Conservation (phyloP, 2,329 filamentous ascomycete genomes). For the Botrytis galanthina region DNA sequence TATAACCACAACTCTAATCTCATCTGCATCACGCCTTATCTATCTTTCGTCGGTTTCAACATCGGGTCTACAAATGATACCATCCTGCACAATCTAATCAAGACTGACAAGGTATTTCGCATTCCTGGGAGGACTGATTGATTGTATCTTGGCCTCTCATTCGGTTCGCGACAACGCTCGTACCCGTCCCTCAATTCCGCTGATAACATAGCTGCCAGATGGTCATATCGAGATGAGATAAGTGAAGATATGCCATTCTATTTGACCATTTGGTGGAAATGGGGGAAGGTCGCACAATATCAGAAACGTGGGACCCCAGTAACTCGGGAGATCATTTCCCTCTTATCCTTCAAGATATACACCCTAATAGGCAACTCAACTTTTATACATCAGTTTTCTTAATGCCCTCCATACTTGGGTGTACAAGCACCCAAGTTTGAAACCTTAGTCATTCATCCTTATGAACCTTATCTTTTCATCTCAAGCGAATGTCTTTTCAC, state of each 20-base stretch:
- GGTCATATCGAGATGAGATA: slow-evolving; percentile 2
- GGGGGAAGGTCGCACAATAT: slow-evolving; percentile 8
- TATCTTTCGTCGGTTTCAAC: slow-evolving; percentile 8
- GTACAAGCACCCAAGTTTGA: background rate
- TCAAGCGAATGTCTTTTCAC: background rate
- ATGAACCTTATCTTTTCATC: background rate
- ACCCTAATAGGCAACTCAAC: background rate
- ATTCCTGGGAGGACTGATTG: slow-evolving; percentile 4
- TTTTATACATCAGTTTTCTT: background rate
- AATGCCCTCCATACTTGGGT: background rate
- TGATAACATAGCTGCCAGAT: slow-evolving; percentile 11
- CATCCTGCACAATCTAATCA: slow-evolving; percentile 22
- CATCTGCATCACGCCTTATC: slow-evolving; percentile 8
- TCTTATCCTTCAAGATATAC: slow-evolving; percentile 7
- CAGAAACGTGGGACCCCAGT: slow-evolving; percentile 7
- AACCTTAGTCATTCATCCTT: background rate
- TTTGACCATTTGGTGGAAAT: slow-evolving; percentile 3
- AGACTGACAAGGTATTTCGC: slow-evolving; percentile 19
- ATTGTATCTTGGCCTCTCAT: slow-evolving; percentile 19
- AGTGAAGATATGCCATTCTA: slow-evolving; percentile 9
- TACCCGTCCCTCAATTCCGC: background rate
- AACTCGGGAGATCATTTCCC: slow-evolving; percentile 15
- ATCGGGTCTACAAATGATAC: slow-evolving; percentile 18
- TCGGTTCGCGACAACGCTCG: slow-evolving; percentile 9
- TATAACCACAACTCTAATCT: slow-evolving; percentile 5